phyloP scores from a whole-genome alignment of 2,329 filamentous ascomycete genomes.

The Parascedosporium putredinis region DNA sequence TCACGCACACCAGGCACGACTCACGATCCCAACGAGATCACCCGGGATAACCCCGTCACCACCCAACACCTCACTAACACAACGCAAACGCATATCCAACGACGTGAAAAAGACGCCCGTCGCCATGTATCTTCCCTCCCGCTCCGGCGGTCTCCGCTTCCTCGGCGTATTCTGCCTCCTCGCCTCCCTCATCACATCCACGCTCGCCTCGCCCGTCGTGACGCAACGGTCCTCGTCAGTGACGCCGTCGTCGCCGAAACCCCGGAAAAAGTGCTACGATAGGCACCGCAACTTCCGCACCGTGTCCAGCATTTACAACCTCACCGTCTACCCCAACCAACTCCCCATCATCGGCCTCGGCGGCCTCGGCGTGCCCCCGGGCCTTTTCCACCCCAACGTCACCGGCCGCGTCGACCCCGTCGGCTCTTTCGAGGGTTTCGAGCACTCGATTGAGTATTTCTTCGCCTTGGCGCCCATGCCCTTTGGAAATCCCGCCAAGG shows the following conservation, averaged over 20 bases:
- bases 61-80: no score
- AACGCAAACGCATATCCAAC: not conserved
- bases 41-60: no score
- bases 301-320: slow-evolving; percentile 27
- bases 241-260: not conserved
- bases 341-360: slow-evolving; percentile 23
- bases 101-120: not conserved
- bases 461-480: slow-evolving; percentile 29
- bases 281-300: slow-evolving; percentile 24
- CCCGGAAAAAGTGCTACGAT: not conserved
- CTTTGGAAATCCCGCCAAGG: slow-evolving; percentile 16
- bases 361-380: slow-evolving; percentile 22
- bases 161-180: not conserved
- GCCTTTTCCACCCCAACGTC: slow-evolving; percentile 26
- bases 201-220: not conserved
- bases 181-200: not conserved
- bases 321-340: slow-evolving; percentile 28
- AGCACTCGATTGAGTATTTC: slow-evolving; percentile 33
- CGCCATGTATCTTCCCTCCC: not conserved
- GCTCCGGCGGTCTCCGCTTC: not conserved
- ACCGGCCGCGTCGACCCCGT: slow-evolving; percentile 28
- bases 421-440: slow-evolving; percentile 29
- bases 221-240: not conserved
- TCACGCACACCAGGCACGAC: no score
- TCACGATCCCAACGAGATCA: no score